Conservation (phyloP, 139 green algal genomes). For the Nannochloris sp. region DNA sequence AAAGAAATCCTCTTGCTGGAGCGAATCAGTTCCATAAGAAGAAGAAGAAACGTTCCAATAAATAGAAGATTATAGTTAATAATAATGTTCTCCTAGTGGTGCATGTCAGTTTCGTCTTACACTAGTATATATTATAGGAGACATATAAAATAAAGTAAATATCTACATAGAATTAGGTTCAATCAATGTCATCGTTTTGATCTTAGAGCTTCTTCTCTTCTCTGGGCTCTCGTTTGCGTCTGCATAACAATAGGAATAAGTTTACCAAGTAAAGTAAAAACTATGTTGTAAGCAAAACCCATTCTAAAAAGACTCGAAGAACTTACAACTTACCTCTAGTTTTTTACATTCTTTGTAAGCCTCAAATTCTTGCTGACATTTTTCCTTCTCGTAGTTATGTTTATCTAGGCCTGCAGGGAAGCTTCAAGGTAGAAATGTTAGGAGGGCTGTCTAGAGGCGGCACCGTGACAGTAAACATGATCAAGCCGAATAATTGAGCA, state of each 20-base stretch:
- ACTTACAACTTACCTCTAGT: slow-evolving; percentile 2
- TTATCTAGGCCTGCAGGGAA: slow-evolving; percentile 21
- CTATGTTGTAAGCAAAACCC: neutral
- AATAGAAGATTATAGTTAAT: neutral
- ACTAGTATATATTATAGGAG: neutral
- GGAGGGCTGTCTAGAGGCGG: too few relatives aligned
- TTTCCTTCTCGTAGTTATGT: slow-evolving; percentile 19
- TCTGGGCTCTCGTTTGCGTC: neutral
- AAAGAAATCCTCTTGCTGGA: slow-evolving; percentile 6
- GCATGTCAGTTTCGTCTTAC: neutral
- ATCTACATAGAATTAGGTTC: neutral
- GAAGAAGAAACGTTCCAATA: slow-evolving; percentile 10
- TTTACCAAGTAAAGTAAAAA: neutral
- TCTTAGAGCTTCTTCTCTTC: slow-evolving; percentile 6
- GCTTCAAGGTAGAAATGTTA: neutral
- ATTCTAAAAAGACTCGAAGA: neutral
- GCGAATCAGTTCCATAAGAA: slow-evolving; percentile 15
- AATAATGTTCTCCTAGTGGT: neutral
- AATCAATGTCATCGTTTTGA: neutral
- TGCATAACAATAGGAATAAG: neutral
- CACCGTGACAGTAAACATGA: too few relatives aligned
- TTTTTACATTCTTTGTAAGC: slow-evolving; percentile 30
- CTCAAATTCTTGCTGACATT: slow-evolving; percentile 18
- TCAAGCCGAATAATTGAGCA: too few relatives aligned
- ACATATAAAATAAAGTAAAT: neutral